phyloP scores from a whole-genome alignment of 805 yeast species.

The Cyberlindnera xishuangbannaensis region DNA sequence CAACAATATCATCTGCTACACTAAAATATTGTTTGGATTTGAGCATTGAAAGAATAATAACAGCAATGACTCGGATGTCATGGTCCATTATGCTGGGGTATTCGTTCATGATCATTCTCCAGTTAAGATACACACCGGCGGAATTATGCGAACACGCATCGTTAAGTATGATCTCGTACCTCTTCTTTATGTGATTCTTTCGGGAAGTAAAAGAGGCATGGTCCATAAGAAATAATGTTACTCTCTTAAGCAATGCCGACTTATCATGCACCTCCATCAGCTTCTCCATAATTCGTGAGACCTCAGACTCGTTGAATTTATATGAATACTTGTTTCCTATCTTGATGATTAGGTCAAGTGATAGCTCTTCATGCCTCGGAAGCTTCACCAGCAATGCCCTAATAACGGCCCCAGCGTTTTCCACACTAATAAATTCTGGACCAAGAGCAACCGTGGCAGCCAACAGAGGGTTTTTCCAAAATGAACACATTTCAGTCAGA shows the following conservation, averaged over 20 bases:
- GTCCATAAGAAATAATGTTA: slow-evolving; percentile 10
- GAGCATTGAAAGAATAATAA: slow-evolving; percentile 13
- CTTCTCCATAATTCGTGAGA: slow-evolving; percentile 12
- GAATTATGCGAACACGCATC: slow-evolving; percentile 14
- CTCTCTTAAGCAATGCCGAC: slow-evolving; percentile 2
- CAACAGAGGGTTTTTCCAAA: slow-evolving; percentile 11
- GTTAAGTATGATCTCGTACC: slow-evolving; percentile 13
- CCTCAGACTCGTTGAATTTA: slow-evolving; percentile 13
- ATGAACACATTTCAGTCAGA: slow-evolving; percentile 6
- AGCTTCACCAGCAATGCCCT: slow-evolving; percentile 13
- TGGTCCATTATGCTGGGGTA: slow-evolving; percentile 16
- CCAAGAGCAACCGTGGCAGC: slow-evolving; percentile 8
- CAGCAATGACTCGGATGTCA: slow-evolving; percentile 11
- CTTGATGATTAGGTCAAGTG: slow-evolving; percentile 15
- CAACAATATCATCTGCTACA: slow-evolving; percentile 17
- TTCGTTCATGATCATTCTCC: slow-evolving; percentile 14
- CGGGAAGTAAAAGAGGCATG: slow-evolving; percentile 7
- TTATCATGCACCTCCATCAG: slow-evolving; percentile 7
- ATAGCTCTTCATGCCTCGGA: slow-evolving; percentile 19
- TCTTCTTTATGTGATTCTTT: slow-evolving; percentile 2
- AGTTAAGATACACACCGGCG: slow-evolving; percentile 19
- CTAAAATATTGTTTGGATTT: slow-evolving; percentile 9
- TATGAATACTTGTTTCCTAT: slow-evolving; percentile 8
- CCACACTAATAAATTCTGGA: neutral
- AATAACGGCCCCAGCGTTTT: slow-evolving; percentile 4